Base-by-base conservation (phyloP, 768 basidiomycete species). In the Rubroboletus satanas region DNA sequence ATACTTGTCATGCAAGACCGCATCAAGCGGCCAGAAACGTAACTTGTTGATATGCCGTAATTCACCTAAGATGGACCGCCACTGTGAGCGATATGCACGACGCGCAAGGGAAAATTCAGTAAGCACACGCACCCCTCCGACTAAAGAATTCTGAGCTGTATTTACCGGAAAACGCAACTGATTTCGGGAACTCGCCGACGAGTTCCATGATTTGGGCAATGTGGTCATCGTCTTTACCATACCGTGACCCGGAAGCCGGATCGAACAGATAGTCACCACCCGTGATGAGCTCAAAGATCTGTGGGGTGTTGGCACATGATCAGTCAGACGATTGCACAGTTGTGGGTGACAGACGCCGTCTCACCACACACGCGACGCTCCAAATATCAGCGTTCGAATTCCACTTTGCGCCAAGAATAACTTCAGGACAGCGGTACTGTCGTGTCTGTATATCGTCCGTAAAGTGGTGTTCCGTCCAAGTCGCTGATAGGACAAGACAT, bases 211-310 rank as follows among this genome's bases (percentile, higher is more conserved):
- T 92, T 75, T 99, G 97, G 4, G 97, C 96, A 56, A 98, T 92
- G 66, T 99, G 95, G 66, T 93, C 90, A 69, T 95, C 93, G 72
- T 96, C 93, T 71, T 98, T 98, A 75, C 87, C 91, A 68, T 97
- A 98, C 39, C 94, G 85, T 45, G 91, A 87, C 3, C 96, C 96
- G 1, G 91, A 90, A 21, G 93, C 93, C 0, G 96, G 96, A 68
- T 98, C 97, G 68, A 99, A 99, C 36, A 99, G 82, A 73, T 98
- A 99, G 70, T 98, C 96, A 21, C 97, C 96, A 18, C 96, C 96
- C 0, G 90, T 93, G 59, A 98, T 83, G 39, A 98, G 83, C 69
- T 98, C 96, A 68, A 99, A 99, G 38, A 93, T 81, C 93, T 94
- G 62, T 41, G 17, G 1, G 26, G 44, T 11, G 18, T 44, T 28